Percentiles rank a stretch among this genome's conserved stretches.
These are phyloP conservation scores for Dendryphion nanum DNA, from an alignment of 2,329 filamentous ascomycete species.

Conservation along the genomic window DNA sequence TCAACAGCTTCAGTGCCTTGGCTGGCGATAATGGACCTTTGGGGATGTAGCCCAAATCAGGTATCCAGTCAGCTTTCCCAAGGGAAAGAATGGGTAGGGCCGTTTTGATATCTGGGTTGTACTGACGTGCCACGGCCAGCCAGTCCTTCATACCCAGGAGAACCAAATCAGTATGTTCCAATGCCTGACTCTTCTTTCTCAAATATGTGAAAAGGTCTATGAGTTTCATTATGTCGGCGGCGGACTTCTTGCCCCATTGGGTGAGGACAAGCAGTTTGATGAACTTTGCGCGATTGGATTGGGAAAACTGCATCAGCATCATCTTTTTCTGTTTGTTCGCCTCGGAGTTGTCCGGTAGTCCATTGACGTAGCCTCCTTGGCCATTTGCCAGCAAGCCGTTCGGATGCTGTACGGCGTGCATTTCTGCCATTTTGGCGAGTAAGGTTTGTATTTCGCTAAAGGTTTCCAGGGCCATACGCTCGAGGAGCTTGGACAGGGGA, in stretches of 20 bases:
- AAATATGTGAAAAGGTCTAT: constrained; percentile 84
- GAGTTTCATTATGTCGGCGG: constrained; percentile 75
- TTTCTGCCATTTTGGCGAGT: constrained; percentile 67
- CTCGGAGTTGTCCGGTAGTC: constrained; percentile 25
- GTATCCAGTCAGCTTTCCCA: constrained; percentile 74
- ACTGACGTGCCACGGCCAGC: constrained; percentile 70
- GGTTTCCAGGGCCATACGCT: constrained; percentile 77
- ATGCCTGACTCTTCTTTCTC: constrained; percentile 29
- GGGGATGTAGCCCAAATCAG: constrained; percentile 77
- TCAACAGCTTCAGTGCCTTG: constrained; percentile 71
- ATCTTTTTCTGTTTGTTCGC: constrained; percentile 63
- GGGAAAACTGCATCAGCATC: constrained; percentile 71
- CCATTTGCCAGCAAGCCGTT: constrained; percentile 44
- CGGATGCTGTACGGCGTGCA: constrained; percentile 59
- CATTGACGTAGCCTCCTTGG: constrained; percentile 20
- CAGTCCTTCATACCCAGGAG: constrained; percentile 69
- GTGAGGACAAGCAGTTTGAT: constrained; percentile 89
- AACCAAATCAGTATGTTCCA: constrained; percentile 53
- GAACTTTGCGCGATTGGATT: constrained; percentile 80
- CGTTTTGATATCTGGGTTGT: constrained; percentile 87
- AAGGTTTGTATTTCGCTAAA: constrained; percentile 74
- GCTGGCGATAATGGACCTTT: constrained; percentile 68
- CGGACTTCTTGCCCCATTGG: constrained; percentile 71
- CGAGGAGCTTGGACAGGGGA: constrained; percentile 71
- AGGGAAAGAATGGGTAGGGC: constrained; percentile 81